Evolutionary conservation across 1,284 basidiomycete species (phyloP), one percentile per base, ranked within the genome.

Genomic region (Porodaedalea pini): DNA sequence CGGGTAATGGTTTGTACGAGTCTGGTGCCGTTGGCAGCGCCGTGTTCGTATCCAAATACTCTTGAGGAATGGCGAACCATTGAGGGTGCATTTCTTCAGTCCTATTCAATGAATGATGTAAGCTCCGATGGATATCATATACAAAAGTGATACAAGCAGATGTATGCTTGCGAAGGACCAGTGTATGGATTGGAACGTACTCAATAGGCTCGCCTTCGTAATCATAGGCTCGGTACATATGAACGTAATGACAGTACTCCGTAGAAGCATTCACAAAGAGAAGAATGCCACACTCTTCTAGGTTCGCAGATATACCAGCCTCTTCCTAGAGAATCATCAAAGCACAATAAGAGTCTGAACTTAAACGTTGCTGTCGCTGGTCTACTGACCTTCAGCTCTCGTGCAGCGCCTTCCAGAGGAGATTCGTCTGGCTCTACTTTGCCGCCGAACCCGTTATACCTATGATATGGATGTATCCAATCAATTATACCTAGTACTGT

Each of bases 391-490:
- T 70, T 62, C 32, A 80, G 69, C 61, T 80, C 78, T 1, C 78
- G 69, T 21, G 62, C 59, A 1, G 78, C 78, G 27, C 74, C 78
- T 54, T 73, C 62, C 0, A 58, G 44, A 15, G 75, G 69, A 0
- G 71, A 71, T 62, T 80, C 78, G 4, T 71, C 73, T 2, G 65
- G 59, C 32, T 80, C 76, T 15, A 72, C 70, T 63, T 80, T 80
- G 13, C 78, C 78, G 5, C 78, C 78, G 62, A 78, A 80, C 0
- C 78, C 78, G 54, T 81, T 81, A 59, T 73, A 77, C 54, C 79
- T 80, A 59, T 8, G 49, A 56, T 45, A 27, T 7, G 19, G 25
- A 39, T 8, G 10, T 13, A 3, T 25, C 43, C 23, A 47, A 59
- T 44, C 56, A 17, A 6, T n/a, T 10, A 45, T 2, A 21, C 49